Evolutionary conservation across 768 basidiomycete genomes (phyloP).

Genomic region (Amanita molliuscula): DNA sequence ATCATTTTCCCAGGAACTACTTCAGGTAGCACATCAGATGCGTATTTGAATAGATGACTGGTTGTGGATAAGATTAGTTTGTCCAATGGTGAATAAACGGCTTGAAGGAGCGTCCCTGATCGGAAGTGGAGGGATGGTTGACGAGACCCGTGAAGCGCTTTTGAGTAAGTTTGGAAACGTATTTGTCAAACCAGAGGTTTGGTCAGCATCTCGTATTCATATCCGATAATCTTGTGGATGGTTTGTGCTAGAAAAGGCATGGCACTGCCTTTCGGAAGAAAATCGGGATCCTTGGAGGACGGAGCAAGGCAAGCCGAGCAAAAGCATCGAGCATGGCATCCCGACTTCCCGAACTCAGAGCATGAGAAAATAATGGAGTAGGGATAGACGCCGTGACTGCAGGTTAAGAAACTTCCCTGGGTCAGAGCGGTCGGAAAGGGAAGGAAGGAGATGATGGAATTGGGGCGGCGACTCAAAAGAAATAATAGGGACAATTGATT

Average conservation of each 20-base stretch:
- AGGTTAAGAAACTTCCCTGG: not conserved
- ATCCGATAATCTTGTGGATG: not conserved
- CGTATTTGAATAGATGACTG: not conserved
- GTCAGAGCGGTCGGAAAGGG: constrained; percentile 2
- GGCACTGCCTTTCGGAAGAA: not conserved
- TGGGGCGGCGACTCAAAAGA: constrained; percentile 2
- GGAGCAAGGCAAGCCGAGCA: not conserved
- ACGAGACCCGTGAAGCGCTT: not conserved
- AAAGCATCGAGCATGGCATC: not conserved
- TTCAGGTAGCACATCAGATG: not conserved
- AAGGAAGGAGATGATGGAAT: constrained; percentile 8
- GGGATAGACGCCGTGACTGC: not conserved
- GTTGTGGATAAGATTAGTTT: not conserved
- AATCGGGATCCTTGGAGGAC: not conserved
- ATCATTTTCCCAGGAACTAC: not conserved
- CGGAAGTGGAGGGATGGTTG: not conserved
- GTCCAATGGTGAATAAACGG: too few relatives aligned
- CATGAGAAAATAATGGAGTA: not conserved
- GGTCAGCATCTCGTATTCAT: not conserved
- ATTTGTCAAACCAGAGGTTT: not conserved
- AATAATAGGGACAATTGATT: constrained; percentile 4
- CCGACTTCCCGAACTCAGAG: not conserved
- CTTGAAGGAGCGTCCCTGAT: not conserved
- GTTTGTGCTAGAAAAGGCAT: not conserved
- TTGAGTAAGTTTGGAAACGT: not conserved